phyloP scores from a whole-genome alignment of 306 rosid genomes.

The Gleditsia sinensis region DNA sequence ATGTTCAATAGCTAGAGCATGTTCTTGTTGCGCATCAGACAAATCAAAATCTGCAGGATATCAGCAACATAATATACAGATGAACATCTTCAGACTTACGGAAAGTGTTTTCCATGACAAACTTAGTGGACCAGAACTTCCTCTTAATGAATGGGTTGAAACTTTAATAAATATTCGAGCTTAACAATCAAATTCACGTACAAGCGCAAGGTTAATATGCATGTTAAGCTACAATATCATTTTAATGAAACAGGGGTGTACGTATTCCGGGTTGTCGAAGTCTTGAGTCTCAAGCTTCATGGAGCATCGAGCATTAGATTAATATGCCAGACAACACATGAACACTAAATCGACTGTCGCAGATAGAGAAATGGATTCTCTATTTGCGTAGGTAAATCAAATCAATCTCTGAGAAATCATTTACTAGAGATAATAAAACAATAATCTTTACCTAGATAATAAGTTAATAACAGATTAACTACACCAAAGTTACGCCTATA shows the following conservation, averaged over 20 bases:
- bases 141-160: neutral
- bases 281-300: neutral
- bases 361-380: neutral
- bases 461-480: neutral
- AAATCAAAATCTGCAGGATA: slow-evolving; percentile 59
- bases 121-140: neutral
- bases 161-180: neutral
- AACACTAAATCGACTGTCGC: neutral
- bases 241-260: neutral
- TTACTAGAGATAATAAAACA: neutral
- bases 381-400: neutral
- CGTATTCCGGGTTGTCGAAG: neutral
- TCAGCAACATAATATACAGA: neutral
- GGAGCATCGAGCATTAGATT: neutral
- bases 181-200: neutral
- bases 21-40: slow-evolving; percentile 82
- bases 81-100: neutral
- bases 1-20: slow-evolving; percentile 79
- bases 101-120: neutral
- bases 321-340: neutral
- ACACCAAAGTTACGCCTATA: neutral
- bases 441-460: neutral
- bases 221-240: neutral
- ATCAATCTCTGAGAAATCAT: neutral
- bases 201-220: neutral